phyloP scores from a whole-genome alignment of 306 rosid species.

The Fagus sylvatica region DNA sequence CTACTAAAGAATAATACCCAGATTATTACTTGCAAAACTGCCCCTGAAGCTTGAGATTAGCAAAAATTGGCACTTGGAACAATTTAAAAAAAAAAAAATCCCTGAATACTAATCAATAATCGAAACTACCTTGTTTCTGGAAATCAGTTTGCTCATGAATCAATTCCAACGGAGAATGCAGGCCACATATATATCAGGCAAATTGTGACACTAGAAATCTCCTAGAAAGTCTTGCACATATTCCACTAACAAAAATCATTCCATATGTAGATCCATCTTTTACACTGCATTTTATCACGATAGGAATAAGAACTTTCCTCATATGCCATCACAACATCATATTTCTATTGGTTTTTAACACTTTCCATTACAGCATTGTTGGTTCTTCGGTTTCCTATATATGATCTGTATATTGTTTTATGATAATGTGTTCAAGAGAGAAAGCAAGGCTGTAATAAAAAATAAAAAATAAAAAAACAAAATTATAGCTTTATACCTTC shows the following conservation, averaged over 20 bases:
- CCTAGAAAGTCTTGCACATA: neutral
- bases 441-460: neutral
- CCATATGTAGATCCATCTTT: neutral
- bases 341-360: neutral
- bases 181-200: neutral
- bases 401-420: neutral
- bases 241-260: neutral
- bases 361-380: too few species aligned
- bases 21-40: neutral
- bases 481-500: conserved; percentile 4
- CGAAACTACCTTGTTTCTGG: neutral
- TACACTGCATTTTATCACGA: neutral
- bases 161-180: neutral
- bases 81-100: neutral
- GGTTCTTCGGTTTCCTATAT: too few species aligned
- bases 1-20: neutral
- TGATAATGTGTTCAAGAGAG: neutral
- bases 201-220: neutral
- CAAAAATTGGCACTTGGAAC: neutral
- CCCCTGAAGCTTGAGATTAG: neutral
- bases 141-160: neutral
- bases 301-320: neutral
- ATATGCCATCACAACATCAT: neutral
- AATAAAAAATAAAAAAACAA: neutral
- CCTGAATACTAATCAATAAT: neutral